Percentiles rank a stretch among this genome's conserved stretches.
These are phyloP conservation scores for Huntiella decipiens DNA, from an alignment of 2,329 filamentous ascomycete species.

Conservation along the genomic window DNA sequence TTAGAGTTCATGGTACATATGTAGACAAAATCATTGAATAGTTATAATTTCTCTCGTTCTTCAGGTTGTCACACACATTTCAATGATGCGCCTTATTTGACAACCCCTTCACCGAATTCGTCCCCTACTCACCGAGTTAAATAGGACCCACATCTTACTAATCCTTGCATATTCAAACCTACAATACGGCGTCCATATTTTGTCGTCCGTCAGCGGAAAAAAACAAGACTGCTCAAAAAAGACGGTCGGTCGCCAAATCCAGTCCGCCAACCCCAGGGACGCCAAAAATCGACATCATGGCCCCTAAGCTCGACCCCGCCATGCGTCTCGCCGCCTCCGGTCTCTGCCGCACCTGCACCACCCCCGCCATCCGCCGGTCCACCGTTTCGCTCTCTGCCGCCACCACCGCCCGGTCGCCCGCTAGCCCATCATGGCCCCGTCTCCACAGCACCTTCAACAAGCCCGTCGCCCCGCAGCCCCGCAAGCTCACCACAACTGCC, in stretches of 20 bases:
- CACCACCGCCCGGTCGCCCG: neutral
- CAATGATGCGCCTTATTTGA: too few species aligned
- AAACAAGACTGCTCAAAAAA: neutral
- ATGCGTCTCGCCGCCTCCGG: constrained; percentile 12
- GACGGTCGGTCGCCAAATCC: neutral
- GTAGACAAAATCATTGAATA: constrained; percentile 8
- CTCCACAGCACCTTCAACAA: constrained; percentile 6
- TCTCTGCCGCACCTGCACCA: constrained; percentile 8
- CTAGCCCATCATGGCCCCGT: neutral
- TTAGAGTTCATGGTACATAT: constrained; percentile 1
- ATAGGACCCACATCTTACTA: neutral
- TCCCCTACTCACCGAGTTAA: neutral
- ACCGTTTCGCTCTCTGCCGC: neutral
- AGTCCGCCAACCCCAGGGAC: neutral
- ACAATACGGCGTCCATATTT: neutral
- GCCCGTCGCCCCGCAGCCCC: neutral
- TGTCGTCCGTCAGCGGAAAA: too few species aligned
- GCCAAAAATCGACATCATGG: constrained; percentile 6
- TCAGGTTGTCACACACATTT: too few species aligned
- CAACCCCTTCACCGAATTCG: neutral
- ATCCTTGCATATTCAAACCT: neutral
- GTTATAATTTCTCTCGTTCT: neutral
- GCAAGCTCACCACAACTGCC: constrained; percentile 7
- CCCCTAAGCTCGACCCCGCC: constrained; percentile 11
- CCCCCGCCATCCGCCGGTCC: neutral